A percentile compares a stretch with the other conserved stretches of the same genome.
These are phyloP conservation scores for Myxozyma monticola DNA, from an alignment of 805 yeast genomes.

Conservation along the genomic window DNA sequence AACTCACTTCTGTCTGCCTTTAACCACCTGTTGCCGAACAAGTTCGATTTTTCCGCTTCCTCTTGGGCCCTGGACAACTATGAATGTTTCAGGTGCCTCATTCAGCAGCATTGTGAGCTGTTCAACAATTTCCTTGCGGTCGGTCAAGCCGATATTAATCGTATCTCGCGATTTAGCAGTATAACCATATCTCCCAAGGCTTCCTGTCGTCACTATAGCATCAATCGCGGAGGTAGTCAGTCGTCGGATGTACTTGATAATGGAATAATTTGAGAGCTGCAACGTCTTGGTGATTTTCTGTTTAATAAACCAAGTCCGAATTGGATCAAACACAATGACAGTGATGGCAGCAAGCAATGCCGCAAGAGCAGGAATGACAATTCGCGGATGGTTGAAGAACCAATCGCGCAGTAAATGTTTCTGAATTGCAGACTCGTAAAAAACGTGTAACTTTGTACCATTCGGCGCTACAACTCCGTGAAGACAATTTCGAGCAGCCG, in stretches of 20 bases:
- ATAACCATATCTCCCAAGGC: constrained; percentile 6
- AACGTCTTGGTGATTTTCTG: constrained; percentile 58
- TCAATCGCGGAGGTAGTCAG: constrained; percentile 1
- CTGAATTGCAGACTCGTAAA: constrained; percentile 59
- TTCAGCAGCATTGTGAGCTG: constrained; percentile 75
- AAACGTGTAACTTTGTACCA: constrained; percentile 69
- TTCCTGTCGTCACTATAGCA: constrained; percentile 9
- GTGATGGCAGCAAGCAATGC: constrained; percentile 81
- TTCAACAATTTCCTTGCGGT: constrained; percentile 64
- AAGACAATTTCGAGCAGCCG: constrained; percentile 85
- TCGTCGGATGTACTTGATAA: constrained; percentile 37
- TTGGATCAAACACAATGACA: constrained; percentile 87
- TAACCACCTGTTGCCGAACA: constrained; percentile 66
- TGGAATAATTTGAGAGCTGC: constrained; percentile 34
- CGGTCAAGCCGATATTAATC: constrained; percentile 53
- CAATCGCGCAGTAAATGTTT: constrained; percentile 57
- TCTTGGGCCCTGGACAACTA: constrained; percentile 85
- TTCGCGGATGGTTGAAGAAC: constrained; percentile 73
- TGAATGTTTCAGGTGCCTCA: constrained; percentile 88
- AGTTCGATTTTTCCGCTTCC: constrained; percentile 92
- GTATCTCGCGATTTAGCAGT: not conserved
- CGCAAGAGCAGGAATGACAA: constrained; percentile 74
- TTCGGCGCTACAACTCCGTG: constrained; percentile 63
- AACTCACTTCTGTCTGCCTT: constrained; percentile 47
- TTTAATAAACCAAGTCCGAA: constrained; percentile 75